phyloP scores from a whole-genome alignment of 495 filamentous ascomycete genomes.

The Tuber magnatum region DNA sequence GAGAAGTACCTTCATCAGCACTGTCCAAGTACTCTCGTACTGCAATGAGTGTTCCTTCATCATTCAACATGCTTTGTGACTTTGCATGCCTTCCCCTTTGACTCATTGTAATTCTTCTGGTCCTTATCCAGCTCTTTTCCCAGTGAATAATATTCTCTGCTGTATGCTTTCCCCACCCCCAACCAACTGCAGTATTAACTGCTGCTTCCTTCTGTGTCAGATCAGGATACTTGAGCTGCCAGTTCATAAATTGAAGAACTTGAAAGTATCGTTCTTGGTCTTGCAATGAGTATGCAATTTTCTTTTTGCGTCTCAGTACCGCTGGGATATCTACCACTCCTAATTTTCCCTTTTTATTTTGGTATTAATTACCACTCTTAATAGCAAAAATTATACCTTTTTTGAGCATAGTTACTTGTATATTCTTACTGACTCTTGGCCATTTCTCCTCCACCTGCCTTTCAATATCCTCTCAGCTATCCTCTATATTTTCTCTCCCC shows the following conservation, averaged over 20 bases:
- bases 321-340: too few relatives aligned
- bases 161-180: not conserved
- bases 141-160: not conserved
- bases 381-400: too few relatives aligned
- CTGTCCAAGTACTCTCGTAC: not conserved
- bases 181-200: constrained; percentile 4
- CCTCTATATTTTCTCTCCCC: too few relatives aligned
- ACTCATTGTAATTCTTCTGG: not conserved
- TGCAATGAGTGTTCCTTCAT: constrained; percentile 1
- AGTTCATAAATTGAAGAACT: constrained; percentile 3
- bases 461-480: too few relatives aligned
- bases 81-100: not conserved
- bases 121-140: constrained; percentile 1
- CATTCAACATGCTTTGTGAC: not conserved
- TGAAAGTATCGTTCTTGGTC: not conserved
- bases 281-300: too few relatives aligned
- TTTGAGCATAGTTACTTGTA: too few relatives aligned
- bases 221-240: not conserved
- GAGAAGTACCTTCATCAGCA: not conserved
- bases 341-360: too few relatives aligned
- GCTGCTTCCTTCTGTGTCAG: not conserved
- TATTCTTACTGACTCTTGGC: too few relatives aligned
- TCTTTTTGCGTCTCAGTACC: too few relatives aligned
- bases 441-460: too few relatives aligned
- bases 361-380: too few relatives aligned